Evolutionary conservation across 192 early-diverging fungal species (phyloP).

Genomic region (Diversispora eburnea): DNA sequence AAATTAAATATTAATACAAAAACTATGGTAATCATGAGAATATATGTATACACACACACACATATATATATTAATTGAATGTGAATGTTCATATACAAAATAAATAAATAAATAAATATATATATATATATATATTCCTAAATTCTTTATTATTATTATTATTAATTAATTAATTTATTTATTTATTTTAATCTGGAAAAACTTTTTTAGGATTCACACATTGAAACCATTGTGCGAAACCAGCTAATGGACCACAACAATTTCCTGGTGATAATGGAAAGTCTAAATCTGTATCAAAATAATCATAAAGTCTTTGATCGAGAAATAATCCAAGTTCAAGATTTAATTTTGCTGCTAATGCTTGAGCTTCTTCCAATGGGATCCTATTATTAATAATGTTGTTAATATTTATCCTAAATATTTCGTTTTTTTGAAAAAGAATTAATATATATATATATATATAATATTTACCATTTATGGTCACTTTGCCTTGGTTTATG

Average conservation of each 20-base stretch:
- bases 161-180: too few relatives aligned
- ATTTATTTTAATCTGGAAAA: not conserved
- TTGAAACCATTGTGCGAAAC: conserved; percentile 10
- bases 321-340: conserved; percentile 3
- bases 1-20: too few relatives aligned
- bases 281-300: conserved; percentile 14
- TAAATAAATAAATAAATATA: too few relatives aligned
- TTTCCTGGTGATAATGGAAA: not conserved
- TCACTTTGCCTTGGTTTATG: not conserved
- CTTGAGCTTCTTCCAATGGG: not conserved
- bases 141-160: too few relatives aligned
- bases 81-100: too few relatives aligned
- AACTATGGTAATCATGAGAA: too few relatives aligned
- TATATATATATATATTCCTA: too few relatives aligned
- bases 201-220: conserved; percentile 9
- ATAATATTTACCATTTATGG: conserved; percentile 6
- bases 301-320: conserved; percentile 7
- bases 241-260: not conserved
- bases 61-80: too few relatives aligned
- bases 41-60: too few relatives aligned
- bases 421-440: not conserved
- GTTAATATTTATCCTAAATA: not conserved
- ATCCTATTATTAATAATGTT: not conserved
- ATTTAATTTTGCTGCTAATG: conserved; percentile 2
- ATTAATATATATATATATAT: too few relatives aligned